A percentile compares a stretch with the other conserved stretches of the same genome.
Conservation (phyloP, 2,329 filamentous ascomycete genomes). For the Aspergillus sp. region DNA sequence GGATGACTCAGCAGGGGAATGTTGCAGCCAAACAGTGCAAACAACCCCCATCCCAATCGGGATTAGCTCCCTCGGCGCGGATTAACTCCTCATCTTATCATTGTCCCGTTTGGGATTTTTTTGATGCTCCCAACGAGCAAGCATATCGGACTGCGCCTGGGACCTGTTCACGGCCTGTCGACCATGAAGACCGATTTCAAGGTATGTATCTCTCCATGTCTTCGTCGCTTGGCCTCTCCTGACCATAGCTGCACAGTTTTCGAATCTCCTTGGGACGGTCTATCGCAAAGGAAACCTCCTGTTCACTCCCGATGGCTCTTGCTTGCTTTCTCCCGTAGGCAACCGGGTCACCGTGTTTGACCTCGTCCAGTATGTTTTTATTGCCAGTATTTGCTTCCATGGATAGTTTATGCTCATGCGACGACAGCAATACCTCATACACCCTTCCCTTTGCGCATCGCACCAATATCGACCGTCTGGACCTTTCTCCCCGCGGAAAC, state of each 20-base stretch:
- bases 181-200: conserved; percentile 99
- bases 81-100: conserved; percentile 28
- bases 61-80: conserved; percentile 26
- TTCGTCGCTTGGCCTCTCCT: not conserved
- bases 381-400: not conserved
- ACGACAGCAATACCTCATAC: conserved; percentile 43
- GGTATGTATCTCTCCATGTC: conserved; percentile 49
- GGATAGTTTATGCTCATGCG: conserved; percentile 3
- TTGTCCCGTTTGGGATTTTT: conserved; percentile 20
- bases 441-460: conserved; percentile 76
- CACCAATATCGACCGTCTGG: conserved; percentile 86
- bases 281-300: conserved; percentile 97
- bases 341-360: conserved; percentile 97
- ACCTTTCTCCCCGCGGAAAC: conserved; percentile 85
- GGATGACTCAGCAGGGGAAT: conserved; percentile 13
- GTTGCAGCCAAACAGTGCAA: not conserved
- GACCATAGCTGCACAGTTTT: conserved; percentile 64
- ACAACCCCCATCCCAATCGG: conserved; percentile 4
- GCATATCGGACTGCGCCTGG: conserved; percentile 21
- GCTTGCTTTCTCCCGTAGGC: conserved; percentile 91
- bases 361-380: conserved; percentile 71
- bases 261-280: conserved; percentile 95
- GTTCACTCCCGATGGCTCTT: conserved; percentile 94
- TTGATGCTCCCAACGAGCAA: conserved; percentile 12
- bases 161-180: conserved; percentile 20